Conservation (phyloP, 305 asterid genomes). For the Solanum chacoense region DNA sequence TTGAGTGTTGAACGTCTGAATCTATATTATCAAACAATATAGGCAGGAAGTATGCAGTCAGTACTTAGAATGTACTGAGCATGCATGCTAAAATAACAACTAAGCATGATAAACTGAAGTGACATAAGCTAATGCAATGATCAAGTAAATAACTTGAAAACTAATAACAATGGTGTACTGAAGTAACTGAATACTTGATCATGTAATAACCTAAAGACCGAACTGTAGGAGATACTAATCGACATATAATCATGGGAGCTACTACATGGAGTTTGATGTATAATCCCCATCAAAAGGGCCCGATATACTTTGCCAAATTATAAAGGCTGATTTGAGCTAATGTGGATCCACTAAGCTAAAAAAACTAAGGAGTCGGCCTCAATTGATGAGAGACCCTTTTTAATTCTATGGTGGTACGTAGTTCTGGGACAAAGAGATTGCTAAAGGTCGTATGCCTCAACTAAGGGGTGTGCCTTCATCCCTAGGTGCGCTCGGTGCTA, state of each 20-base stretch:
- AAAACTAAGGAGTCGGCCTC: not conserved
- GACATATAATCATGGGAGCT: not conserved
- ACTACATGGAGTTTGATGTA: not conserved
- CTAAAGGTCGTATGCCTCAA: not conserved
- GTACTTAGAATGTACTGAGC: not conserved
- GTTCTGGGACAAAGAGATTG: not conserved
- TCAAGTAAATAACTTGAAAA: not conserved
- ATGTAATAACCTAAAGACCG: not conserved
- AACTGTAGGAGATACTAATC: not conserved
- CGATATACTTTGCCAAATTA: not conserved
- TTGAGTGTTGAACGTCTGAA: not conserved
- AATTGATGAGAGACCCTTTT: not conserved
- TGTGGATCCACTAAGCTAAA: not conserved
- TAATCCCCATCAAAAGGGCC: not conserved
- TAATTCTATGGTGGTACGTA: not conserved
- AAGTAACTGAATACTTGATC: not conserved
- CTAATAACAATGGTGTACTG: not conserved
- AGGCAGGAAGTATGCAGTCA: not conserved
- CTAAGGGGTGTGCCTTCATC: not conserved
- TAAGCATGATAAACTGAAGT: not conserved
- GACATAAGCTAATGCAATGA: not conserved
- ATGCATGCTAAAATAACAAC: not conserved
- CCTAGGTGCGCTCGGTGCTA: not conserved
- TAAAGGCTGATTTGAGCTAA: not conserved
- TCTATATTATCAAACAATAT: not conserved